phyloP scores from a whole-genome alignment of 2,329 filamentous ascomycete species.

The Mariannaea sp. region DNA sequence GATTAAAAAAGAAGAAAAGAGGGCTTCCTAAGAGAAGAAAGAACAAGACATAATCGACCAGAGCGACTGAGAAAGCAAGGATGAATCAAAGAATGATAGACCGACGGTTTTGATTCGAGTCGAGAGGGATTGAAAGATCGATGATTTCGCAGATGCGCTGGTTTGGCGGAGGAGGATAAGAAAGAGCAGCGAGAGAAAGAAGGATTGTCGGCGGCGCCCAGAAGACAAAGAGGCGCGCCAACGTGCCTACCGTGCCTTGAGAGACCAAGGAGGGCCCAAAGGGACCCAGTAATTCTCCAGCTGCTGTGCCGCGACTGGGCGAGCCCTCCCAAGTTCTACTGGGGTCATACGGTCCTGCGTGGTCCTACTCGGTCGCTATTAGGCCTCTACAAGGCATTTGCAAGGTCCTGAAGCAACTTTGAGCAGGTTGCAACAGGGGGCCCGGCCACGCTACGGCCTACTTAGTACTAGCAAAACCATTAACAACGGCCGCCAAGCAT shows the following conservation, averaged over 20 bases:
- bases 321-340: conserved; percentile 10
- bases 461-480: conserved; percentile 36
- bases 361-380: no score
- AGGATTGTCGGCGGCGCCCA: conserved; percentile 17
- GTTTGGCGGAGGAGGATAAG: conserved; percentile 34
- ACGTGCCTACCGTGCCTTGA: conserved; percentile 15
- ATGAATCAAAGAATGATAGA: conserved; percentile 23
- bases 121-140: conserved; percentile 27
- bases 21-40: conserved; percentile 40
- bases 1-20: conserved; percentile 31
- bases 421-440: conserved; percentile 33
- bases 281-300: conserved; percentile 1
- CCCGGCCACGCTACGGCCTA: conserved; percentile 24
- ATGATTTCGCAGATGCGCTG: conserved; percentile 31
- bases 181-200: conserved; percentile 27
- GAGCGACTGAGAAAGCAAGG: conserved; percentile 31
- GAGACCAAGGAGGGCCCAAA: conserved; percentile 13
- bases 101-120: conserved; percentile 25
- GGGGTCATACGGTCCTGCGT: no score
- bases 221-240: conserved; percentile 10
- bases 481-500: conserved; percentile 23
- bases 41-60: conserved; percentile 45
- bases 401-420: conserved; percentile 25
- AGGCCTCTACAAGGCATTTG: no score
- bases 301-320: conserved; percentile 19